phyloP scores from a whole-genome alignment of 805 yeast genomes.

The Candida ponderosae region DNA sequence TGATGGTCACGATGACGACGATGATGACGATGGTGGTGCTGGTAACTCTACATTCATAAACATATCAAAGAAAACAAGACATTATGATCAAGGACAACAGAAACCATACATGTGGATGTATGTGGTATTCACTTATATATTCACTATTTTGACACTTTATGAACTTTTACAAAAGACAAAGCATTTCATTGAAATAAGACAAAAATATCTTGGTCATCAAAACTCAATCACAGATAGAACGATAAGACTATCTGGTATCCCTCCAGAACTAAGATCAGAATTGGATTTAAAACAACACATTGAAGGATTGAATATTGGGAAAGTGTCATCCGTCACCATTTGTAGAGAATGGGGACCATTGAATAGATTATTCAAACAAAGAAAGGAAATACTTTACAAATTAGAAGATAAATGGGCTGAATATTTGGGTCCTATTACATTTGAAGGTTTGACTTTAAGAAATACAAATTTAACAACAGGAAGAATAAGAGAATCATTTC shows the following conservation, averaged over 20 bases:
- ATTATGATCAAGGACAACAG: constrained; percentile 29
- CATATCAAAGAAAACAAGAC: too few species aligned
- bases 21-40: constrained; percentile 21
- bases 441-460: constrained; percentile 1
- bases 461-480: constrained; percentile 12
- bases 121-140: constrained; percentile 77
- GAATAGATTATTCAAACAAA: constrained; percentile 53
- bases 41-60: constrained; percentile 16
- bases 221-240: constrained; percentile 90
- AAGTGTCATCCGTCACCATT: constrained; percentile 66
- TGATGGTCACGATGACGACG: constrained; percentile 21
- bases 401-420: constrained; percentile 70
- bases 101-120: constrained; percentile 75
- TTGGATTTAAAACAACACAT: constrained; percentile 65
- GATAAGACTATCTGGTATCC: constrained; percentile 80
- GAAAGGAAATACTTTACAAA: constrained; percentile 43
- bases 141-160: constrained; percentile 60
- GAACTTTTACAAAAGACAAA: constrained; percentile 62
- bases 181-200: constrained; percentile 71
- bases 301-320: constrained; percentile 72
- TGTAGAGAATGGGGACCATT: constrained; percentile 83
- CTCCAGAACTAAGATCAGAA: constrained; percentile 69
- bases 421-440: constrained; percentile 39
- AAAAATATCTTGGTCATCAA: constrained; percentile 74
- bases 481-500: constrained; percentile 16